Base-by-base conservation (phyloP, 1,284 basidiomycete genomes). In the Dichomitus squalens region DNA sequence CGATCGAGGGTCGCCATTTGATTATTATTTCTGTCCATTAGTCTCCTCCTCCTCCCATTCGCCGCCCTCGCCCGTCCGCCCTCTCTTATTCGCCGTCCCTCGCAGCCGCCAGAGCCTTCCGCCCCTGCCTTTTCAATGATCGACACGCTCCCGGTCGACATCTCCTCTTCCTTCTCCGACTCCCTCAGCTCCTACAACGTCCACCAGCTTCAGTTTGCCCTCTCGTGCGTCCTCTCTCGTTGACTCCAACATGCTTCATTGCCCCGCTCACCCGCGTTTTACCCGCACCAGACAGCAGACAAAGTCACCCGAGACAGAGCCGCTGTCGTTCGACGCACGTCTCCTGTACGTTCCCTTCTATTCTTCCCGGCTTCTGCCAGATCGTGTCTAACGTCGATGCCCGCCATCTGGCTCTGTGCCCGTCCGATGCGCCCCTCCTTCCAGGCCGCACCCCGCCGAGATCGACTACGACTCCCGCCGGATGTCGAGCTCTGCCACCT, bases 101-200 rank as follows among this genome's bases (percentile, higher is more conserved):
- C 60, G 49, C 60, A 12, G 44, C 60, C 55, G 52, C 57, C 60
- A 49, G 57, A 60, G 57, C 46, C 57, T 51, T 59, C 61, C 57
- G 44, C 46, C 53, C 7, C 18, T 51, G 48, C 48, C 50, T 53
- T 55, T 61, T 68, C 70, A 64, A 71, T 72, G 72, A 70, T 67
- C 64, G 72, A 72, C 66, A 72, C 72, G 46, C 59, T 70, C 46
- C 64, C 70, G 52, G 58, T 64, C 59, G 72, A 71, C 65, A 70
- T 72, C 40, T 55, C 68, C 33, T 60, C 71, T 57, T 58, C 68
- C 29, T 61, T 64, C 60, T 63, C 70, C 58, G 67, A 70, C 65
- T 60, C 80, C 68, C 77, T 86, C 68, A 82, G 80, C 69, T 75
- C 76, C 58, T 86, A 84, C 74, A 82, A 82, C 81, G 79, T 87